Evolutionary conservation across 805 yeast species (phyloP).

Genomic region (Cyberlindnera lachancei): DNA sequence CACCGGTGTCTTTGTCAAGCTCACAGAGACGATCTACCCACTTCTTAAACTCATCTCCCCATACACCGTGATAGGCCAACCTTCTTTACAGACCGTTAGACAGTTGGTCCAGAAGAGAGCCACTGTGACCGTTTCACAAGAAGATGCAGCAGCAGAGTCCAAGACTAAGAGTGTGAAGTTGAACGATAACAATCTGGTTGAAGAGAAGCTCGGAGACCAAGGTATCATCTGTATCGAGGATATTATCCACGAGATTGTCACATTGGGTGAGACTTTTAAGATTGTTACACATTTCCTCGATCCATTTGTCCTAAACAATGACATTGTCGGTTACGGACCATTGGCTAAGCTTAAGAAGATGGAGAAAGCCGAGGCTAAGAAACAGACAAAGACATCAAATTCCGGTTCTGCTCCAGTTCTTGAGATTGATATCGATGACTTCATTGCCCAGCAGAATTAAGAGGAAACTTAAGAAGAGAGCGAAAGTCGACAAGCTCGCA

Average conservation of each 20-base stretch:
- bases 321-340: slow-evolving; percentile 70
- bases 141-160: slow-evolving; percentile 23
- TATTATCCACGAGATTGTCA: slow-evolving; percentile 60
- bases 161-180: slow-evolving; percentile 37
- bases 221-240: slow-evolving; percentile 80
- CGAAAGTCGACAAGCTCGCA: too few relatives aligned
- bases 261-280: slow-evolving; percentile 60
- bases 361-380: slow-evolving; percentile 44
- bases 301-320: slow-evolving; percentile 65
- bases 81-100: slow-evolving; percentile 67
- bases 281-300: slow-evolving; percentile 51
- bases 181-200: slow-evolving; percentile 70
- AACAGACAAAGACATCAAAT: slow-evolving; percentile 38
- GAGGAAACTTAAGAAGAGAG: too few relatives aligned
- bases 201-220: slow-evolving; percentile 59
- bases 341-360: slow-evolving; percentile 60
- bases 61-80: slow-evolving; percentile 65
- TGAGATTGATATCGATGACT: slow-evolving; percentile 67
- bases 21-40: slow-evolving; percentile 51
- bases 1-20: slow-evolving; percentile 66
- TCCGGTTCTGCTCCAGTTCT: slow-evolving; percentile 58
- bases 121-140: slow-evolving; percentile 35
- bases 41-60: slow-evolving; percentile 64
- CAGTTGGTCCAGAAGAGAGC: slow-evolving; percentile 73
- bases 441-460: slow-evolving; percentile 63